phyloP scores from a whole-genome alignment of 139 green algal genomes.

The Chloropicon primus region DNA sequence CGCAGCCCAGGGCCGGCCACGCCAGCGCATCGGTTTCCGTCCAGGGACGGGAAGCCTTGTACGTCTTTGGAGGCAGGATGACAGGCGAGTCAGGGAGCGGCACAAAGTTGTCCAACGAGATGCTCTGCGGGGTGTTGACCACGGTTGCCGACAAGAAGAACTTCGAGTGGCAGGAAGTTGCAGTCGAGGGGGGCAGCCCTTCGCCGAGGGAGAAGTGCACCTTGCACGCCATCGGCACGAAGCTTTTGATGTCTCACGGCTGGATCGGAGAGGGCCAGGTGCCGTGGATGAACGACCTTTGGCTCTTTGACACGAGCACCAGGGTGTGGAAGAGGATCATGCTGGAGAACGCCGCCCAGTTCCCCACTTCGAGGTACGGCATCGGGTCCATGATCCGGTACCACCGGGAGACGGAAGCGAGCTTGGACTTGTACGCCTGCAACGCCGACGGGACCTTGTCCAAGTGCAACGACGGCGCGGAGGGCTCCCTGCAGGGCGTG shows the following conservation, averaged over 20 bases:
- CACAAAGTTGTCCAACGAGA: background rate
- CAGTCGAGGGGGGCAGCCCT: background rate
- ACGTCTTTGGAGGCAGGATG: background rate
- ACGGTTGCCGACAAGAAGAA: too few relatives aligned
- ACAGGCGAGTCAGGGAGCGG: background rate
- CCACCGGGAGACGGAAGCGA: background rate
- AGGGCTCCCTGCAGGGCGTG: too few relatives aligned
- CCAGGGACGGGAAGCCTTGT: background rate
- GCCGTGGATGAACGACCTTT: slow-evolving; percentile 8
- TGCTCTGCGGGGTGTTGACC: background rate
- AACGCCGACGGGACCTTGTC: too few relatives aligned
- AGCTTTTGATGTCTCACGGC: slow-evolving; percentile 3
- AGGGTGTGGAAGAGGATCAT: background rate
- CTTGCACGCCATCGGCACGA: background rate
- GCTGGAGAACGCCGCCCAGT: background rate
- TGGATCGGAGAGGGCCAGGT: slow-evolving; percentile 3
- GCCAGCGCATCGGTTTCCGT: background rate
- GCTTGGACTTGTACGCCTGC: background rate
- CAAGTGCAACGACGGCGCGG: too few relatives aligned
- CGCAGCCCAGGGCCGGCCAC: background rate
- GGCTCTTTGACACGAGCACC: background rate
- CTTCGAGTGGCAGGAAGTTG: background rate
- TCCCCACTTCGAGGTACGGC: background rate
- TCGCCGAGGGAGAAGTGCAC: background rate
- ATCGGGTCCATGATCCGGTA: background rate